Base-by-base conservation (phyloP, 2,329 filamentous ascomycete species). In the Neurospora sp. region DNA sequence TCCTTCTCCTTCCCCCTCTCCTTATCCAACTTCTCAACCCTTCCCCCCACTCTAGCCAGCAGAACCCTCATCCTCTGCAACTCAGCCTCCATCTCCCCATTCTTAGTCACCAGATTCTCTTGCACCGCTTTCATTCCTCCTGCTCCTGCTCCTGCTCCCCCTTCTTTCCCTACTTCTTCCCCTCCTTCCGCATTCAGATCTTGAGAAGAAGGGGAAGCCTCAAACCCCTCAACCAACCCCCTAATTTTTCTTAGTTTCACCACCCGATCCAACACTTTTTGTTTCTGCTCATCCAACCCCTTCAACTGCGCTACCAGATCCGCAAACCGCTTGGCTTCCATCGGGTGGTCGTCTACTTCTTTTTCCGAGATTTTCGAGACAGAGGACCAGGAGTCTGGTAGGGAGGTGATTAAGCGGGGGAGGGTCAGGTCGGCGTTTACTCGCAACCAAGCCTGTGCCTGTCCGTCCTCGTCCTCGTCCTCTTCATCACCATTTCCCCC, bases 11-110 rank as follows among this genome's bases (percentile, higher is more conserved):
- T 66, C 6, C 12, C 52, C 40, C 66, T 70, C 52, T 38, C 71
- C 19, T 72, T 70, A 43, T 36, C 77, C 17, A 85, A 70, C 69
- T 77, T 76, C 12, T 78, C 81, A 1, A 90, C 81, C 23, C 86
- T 82, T 2, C 84, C 86, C 4, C 84, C 83, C 0, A 91, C 87
- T 36, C 88, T 82, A 0, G 85, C 84, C 69, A 90, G 82, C 72
- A 93, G 78, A 73, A 89, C 82, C 40, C 88, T 85, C 85, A 90
- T 91, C 72, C 84, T 85, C 77, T 89, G 86, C 69, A 93, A 80
- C 79, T 92, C 90, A 68, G 81, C 81, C 76, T 90, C 89, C 10
- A 93, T 78, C 66, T 88, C 85, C 1, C 89, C 88, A 76, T 90
- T 86, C 39, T 86, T 85, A 67, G 87, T 89, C 1, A 91, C 83